These are phyloP conservation scores for Lichtheimia corymbifera DNA, from an alignment of 371 early-diverging fungal species.

Conservation along the genomic window DNA sequence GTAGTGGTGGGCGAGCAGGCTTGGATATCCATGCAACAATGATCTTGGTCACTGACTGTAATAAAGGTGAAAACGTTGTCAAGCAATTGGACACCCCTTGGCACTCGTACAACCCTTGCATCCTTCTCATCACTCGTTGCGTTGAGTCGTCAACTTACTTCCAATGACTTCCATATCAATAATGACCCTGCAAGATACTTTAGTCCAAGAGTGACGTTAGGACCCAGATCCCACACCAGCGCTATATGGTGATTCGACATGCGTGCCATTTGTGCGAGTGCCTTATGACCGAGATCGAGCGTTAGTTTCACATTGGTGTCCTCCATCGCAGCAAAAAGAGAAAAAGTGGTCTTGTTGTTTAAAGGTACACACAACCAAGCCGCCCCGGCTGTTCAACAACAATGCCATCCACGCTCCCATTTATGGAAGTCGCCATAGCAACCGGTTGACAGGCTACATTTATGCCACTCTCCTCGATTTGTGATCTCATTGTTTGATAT, in stretches of 20 bases:
- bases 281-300: constrained; percentile 13
- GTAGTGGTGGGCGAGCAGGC: not conserved
- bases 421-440: too few species aligned
- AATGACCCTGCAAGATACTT: constrained; percentile 20
- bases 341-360: not conserved
- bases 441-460: too few species aligned
- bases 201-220: constrained; percentile 11
- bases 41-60: constrained; percentile 5
- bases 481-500: too few species aligned
- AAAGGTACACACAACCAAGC: too few species aligned
- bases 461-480: too few species aligned
- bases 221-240: constrained; percentile 20
- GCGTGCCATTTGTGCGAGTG: constrained; percentile 11
- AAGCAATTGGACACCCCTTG: not conserved
- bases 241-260: constrained; percentile 7
- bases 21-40: constrained; percentile 3
- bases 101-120: not conserved
- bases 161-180: constrained; percentile 12
- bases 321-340: constrained; percentile 12
- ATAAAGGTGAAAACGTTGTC: not conserved
- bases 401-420: too few species aligned
- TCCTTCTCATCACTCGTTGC: too few species aligned
- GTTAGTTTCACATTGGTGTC: constrained; percentile 22
- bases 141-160: constrained; percentile 12
- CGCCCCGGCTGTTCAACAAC: too few species aligned